Evolutionary conservation across 768 basidiomycete genomes (phyloP), one percentile per base, ranked within the genome.

Genomic region (Phylloporus arenicola): DNA sequence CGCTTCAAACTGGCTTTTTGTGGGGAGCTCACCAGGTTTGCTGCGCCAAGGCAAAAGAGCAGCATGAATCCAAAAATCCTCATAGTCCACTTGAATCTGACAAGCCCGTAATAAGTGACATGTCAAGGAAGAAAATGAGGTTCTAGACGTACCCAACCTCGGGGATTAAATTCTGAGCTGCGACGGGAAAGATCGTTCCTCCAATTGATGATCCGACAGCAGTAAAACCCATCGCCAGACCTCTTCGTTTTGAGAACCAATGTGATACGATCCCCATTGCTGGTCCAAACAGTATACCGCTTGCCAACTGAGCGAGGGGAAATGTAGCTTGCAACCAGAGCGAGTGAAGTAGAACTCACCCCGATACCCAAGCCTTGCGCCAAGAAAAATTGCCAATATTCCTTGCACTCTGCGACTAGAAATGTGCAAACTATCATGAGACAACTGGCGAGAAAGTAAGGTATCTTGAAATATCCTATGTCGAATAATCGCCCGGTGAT

Each of bases 351-450:
- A 0, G n/a, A 3, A 69, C 83, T 54, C 53, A 86, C 81, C 22
- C 88, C 88, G 13, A 81, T 65, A 0, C 75, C 76, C 30, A 89
- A 57, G 0, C 88, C 88, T 62, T 90, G 88, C 51, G 79, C 87
- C 1, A 91, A 73, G 17, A 90, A 57, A 57, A 89, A 85, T 7
- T 90, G 85, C 88, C 88, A 90, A 59, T 82, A 90, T 50, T 75
- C 54, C 9, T 69, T 83, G 61, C 88, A 91, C 68, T 89, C 72
- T 1, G 84, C 84, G 8, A 77, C 69, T 19, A 90, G 70, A 59
- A 89, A 80, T 0, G 82, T 84, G 33, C 79, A 74, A 0, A 64
- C 55, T 3, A 90, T 67, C 4, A 87, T 63, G 14, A 81, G 44
- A 16, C 67, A 69, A 43, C 80, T 81, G 2, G 78, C 75, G 1